Conservation (phyloP, 768 basidiomycete species). For the Naganishia vaughanmartiniae region DNA sequence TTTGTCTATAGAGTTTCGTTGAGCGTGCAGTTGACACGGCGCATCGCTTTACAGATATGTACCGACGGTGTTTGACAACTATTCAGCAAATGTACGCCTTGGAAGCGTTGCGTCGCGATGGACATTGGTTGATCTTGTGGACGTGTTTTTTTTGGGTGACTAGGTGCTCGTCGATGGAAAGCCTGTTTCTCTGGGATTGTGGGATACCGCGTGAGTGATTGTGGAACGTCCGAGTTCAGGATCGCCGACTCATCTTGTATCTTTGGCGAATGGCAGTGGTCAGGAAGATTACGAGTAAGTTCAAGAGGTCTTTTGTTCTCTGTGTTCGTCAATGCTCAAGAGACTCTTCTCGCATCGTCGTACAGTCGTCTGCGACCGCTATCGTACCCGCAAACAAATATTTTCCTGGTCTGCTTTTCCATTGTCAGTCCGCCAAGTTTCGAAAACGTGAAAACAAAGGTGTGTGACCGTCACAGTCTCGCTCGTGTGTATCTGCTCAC, state of each 20-base stretch:
- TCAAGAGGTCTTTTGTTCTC: background rate
- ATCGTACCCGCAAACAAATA: conserved; percentile 98
- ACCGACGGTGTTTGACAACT: conserved; percentile 89
- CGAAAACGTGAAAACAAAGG: conserved; percentile 68
- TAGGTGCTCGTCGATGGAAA: conserved; percentile 82
- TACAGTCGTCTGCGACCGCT: conserved; percentile 58
- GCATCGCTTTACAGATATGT: conserved; percentile 39
- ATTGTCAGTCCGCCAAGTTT: conserved; percentile 88
- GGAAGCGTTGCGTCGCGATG: background rate
- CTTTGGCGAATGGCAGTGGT: conserved; percentile 52
- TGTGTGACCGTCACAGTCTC: conserved; percentile 26
- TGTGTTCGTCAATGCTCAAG: background rate
- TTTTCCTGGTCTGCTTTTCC: conserved; percentile 93
- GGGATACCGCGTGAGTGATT: conserved; percentile 72
- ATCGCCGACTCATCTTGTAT: background rate
- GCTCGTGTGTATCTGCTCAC: background rate
- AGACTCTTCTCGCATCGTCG: background rate
- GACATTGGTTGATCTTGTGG: background rate
- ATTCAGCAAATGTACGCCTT: conserved; percentile 57
- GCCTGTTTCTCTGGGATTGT: conserved; percentile 89
- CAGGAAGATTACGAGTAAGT: conserved; percentile 91
- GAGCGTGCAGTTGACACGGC: background rate
- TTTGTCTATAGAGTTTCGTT: background rate
- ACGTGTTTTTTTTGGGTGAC: conserved; percentile 38
- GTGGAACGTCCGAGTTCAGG: too few relatives aligned